phyloP scores from a whole-genome alignment of 1,284 basidiomycete genomes.

The Lignosus rhinocerotis region DNA sequence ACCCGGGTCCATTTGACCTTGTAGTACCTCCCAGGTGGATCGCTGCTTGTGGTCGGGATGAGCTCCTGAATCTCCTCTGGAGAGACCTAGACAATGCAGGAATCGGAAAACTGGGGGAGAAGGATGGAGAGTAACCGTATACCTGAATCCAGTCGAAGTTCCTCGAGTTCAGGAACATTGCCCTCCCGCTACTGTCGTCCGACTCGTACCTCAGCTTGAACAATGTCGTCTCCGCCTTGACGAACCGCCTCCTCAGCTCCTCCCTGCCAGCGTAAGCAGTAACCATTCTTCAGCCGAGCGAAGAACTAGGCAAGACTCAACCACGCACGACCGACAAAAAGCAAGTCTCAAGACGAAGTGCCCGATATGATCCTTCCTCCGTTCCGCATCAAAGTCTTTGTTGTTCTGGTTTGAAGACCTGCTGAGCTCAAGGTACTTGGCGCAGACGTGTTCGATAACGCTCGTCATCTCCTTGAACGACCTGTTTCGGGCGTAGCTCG shows the following conservation, averaged over 20 bases:
- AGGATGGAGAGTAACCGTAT: slow-evolving; percentile 20
- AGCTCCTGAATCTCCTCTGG: slow-evolving; percentile 11
- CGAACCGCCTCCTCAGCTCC: slow-evolving; percentile 86
- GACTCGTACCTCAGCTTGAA: slow-evolving; percentile 86
- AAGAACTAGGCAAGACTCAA: not conserved
- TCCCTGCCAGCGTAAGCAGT: slow-evolving; percentile 61
- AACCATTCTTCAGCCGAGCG: not conserved
- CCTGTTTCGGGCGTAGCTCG: slow-evolving; percentile 84
- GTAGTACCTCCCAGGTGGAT: slow-evolving; percentile 56
- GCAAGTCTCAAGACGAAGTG: slow-evolving; percentile 96
- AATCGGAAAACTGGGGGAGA: not conserved
- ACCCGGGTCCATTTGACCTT: slow-evolving; percentile 91
- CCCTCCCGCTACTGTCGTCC: slow-evolving; percentile 63
- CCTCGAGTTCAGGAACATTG: slow-evolving; percentile 73
- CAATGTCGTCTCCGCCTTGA: slow-evolving; percentile 86
- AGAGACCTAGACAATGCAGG: slow-evolving; percentile 1
- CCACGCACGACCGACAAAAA: slow-evolving; percentile 90
- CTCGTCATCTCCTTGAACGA: slow-evolving; percentile 74
- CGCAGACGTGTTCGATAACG: slow-evolving; percentile 53
- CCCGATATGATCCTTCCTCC: slow-evolving; percentile 86
- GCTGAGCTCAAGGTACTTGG: slow-evolving; percentile 74
- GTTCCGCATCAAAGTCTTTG: slow-evolving; percentile 60
- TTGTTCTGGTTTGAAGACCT: slow-evolving; percentile 52
- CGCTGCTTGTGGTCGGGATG: slow-evolving; percentile 33
- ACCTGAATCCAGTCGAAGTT: slow-evolving; percentile 81